These are phyloP conservation scores for Termitomyces sp. DNA, from an alignment of 768 basidiomycete species.

Conservation along the genomic window DNA sequence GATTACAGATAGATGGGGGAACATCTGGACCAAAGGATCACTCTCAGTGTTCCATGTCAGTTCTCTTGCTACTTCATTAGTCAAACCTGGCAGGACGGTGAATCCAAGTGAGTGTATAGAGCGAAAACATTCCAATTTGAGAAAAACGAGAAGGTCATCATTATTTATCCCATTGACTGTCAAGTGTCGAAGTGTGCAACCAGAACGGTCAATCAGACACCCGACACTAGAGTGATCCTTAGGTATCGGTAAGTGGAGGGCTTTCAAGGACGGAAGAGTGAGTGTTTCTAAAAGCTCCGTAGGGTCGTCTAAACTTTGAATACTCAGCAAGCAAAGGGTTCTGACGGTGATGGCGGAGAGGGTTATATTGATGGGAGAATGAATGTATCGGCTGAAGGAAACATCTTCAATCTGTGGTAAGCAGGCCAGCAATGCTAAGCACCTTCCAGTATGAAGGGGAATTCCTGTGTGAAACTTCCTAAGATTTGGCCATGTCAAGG, in stretches of 20 bases:
- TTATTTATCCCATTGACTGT: neutral
- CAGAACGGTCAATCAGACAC: neutral
- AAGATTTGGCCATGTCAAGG: too few relatives aligned
- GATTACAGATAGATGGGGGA: neutral
- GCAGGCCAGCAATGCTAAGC: too few relatives aligned
- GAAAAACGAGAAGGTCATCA: too few relatives aligned
- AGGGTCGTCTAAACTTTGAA: neutral
- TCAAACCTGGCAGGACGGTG: too few relatives aligned
- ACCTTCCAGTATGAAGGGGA: too few relatives aligned
- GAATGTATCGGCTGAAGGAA: neutral
- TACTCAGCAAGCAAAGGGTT: neutral
- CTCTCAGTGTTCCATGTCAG: too few relatives aligned
- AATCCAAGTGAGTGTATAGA: neutral
- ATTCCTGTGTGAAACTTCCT: too few relatives aligned
- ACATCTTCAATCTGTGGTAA: too few relatives aligned
- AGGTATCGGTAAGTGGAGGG: neutral
- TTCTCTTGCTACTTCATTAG: too few relatives aligned
- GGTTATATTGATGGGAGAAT: neutral
- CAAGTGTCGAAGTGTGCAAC: neutral
- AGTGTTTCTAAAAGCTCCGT: neutral
- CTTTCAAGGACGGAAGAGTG: neutral
- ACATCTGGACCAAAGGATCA: neutral
- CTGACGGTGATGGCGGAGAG: neutral
- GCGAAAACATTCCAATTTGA: neutral
- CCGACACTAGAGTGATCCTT: neutral